Conservation (phyloP, 2,329 filamentous ascomycete genomes). For the Fonsecaea erecta region DNA sequence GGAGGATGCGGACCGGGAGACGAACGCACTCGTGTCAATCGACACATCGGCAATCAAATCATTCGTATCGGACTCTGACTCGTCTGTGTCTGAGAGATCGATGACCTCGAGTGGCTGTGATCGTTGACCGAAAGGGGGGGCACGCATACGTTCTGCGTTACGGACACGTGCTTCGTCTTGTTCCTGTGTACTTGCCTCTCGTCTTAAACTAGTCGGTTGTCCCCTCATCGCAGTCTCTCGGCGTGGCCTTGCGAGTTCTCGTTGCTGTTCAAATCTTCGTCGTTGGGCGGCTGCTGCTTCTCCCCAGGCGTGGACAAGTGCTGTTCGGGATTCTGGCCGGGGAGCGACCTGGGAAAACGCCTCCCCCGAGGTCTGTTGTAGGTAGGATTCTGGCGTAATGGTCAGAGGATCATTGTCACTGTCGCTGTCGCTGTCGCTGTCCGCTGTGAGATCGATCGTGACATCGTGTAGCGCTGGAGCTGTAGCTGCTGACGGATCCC, state of each 20-base stretch:
- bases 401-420: constrained; percentile 8
- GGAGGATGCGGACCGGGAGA: neutral
- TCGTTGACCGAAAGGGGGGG: constrained; percentile 22
- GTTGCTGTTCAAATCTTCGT: neutral
- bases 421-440: constrained; percentile 28
- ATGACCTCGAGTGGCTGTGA: constrained; percentile 45
- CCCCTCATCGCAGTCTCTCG: neutral
- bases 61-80: constrained; percentile 44
- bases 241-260: neutral
- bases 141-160: constrained; percentile 12
- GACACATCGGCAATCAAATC: constrained; percentile 5
- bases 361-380: neutral
- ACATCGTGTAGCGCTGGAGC: constrained; percentile 6
- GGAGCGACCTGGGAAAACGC: neutral
- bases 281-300: neutral
- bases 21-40: constrained; percentile 2
- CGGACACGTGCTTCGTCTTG: too few species aligned
- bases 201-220: too few species aligned
- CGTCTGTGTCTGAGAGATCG: constrained; percentile 54
- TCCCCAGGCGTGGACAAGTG: neutral
- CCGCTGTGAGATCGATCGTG: constrained; percentile 32
- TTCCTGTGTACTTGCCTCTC: neutral
- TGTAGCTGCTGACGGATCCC: constrained; percentile 10
- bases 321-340: neutral
- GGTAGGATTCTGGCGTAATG: constrained; percentile 19